A percentile compares a stretch with the other conserved stretches of the same genome.
phyloP scores from a whole-genome alignment of 495 filamentous ascomycete genomes.

The Pyrenopolyporus hunteri region DNA sequence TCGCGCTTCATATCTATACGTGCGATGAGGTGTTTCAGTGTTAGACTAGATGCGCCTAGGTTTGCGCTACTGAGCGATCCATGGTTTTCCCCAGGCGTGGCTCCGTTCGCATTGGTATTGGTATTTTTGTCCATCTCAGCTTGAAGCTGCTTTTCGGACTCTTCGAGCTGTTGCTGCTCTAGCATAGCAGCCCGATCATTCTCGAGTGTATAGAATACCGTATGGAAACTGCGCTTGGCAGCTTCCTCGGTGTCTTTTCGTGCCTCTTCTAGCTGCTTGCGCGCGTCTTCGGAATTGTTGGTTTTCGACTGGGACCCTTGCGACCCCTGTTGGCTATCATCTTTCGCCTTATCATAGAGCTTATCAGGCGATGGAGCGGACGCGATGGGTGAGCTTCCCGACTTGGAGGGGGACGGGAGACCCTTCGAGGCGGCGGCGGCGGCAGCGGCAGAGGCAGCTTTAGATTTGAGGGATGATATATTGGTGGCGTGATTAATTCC shows the following conservation, averaged over 20 bases:
- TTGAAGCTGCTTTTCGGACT: conserved; percentile 93
- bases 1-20: conserved; percentile 91
- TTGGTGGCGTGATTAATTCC: conserved; percentile 43
- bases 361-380: conserved; percentile 60
- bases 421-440: conserved; percentile 47
- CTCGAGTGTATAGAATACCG: conserved; percentile 91
- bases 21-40: conserved; percentile 93
- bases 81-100: conserved; percentile 61
- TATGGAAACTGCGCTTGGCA: conserved; percentile 86
- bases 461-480: conserved; percentile 65
- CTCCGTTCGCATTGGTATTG: conserved; percentile 54
- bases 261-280: conserved; percentile 91
- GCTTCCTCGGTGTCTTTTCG: conserved; percentile 92
- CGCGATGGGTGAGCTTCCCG: conserved; percentile 61
- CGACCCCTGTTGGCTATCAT: conserved; percentile 40
- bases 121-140: conserved; percentile 82
- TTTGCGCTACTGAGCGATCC: conserved; percentile 92
- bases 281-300: conserved; percentile 79
- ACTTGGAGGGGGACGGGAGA: conserved; percentile 62
- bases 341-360: conserved; percentile 53
- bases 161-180: conserved; percentile 95
- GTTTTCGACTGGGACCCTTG: conserved; percentile 55
- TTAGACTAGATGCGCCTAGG: conserved; percentile 94
- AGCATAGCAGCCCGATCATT: conserved; percentile 95
- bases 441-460: conserved; percentile 54